Percentiles rank a stretch among this genome's conserved stretches.
phyloP scores from a whole-genome alignment of 1,139 yeast genomes.

The Wickerhamiella pararugosa region DNA sequence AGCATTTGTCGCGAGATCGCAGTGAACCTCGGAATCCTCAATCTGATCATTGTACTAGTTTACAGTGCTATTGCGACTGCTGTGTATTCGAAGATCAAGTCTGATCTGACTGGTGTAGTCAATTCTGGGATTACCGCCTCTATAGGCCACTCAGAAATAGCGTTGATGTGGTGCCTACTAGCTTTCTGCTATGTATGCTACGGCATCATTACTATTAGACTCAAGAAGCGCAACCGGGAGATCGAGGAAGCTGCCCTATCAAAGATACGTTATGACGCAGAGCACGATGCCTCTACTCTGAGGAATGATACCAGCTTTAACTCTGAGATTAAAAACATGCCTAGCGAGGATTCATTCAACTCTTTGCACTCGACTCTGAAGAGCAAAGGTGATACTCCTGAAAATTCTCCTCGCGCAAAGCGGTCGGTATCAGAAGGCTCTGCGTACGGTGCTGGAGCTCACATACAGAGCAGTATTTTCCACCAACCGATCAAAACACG shows the following conservation, averaged over 20 bases:
- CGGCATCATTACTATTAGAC: conserved; percentile 3
- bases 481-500: no score
- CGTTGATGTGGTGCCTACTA: conserved; percentile 1
- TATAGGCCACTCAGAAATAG: conserved; percentile 2
- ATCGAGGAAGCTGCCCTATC: not conserved
- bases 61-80: not conserved
- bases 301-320: no score
- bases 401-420: no score
- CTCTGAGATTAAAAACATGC: no score
- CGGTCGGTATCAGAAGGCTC: no score
- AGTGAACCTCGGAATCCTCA: conserved; percentile 1
- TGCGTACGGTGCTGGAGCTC: no score
- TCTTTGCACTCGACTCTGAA: no score
- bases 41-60: conserved; percentile 31
- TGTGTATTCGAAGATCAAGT: conserved; percentile 1
- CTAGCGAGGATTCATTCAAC: no score
- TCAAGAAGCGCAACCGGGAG: conserved; percentile 5
- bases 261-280: no score
- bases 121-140: not conserved
- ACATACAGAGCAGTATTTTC: no score
- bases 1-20: conserved; percentile 27
- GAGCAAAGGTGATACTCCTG: no score
- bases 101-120: not conserved
- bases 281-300: no score
- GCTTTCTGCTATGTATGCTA: conserved; percentile 2